Evolutionary conservation across 2,329 filamentous ascomycete genomes (phyloP).

Genomic region (Aspergillus sp.): DNA sequence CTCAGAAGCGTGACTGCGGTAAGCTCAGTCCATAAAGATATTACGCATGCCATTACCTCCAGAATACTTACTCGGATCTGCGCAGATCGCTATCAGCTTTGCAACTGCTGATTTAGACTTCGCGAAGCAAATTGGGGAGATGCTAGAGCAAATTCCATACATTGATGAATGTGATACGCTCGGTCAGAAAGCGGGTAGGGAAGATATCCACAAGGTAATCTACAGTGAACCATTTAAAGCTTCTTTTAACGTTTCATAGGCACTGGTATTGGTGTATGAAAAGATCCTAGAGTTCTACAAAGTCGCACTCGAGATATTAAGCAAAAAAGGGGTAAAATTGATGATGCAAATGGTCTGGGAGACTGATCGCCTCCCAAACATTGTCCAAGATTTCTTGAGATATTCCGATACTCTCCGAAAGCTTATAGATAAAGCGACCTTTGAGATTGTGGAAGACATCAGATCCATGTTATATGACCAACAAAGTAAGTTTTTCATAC

Average conservation of each 20-base stretch:
- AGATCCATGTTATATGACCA: slow-evolving; percentile 19
- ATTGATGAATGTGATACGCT: slow-evolving; percentile 25
- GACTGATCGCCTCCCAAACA: slow-evolving; percentile 16
- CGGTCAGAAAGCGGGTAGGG: slow-evolving; percentile 15
- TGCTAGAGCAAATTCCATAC: slow-evolving; percentile 24
- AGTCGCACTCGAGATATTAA: slow-evolving; percentile 17
- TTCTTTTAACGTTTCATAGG: slow-evolving; percentile 8
- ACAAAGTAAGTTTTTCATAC: slow-evolving; percentile 15
- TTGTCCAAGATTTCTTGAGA: slow-evolving; percentile 19
- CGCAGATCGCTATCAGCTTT: slow-evolving; percentile 21
- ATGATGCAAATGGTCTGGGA: slow-evolving; percentile 17
- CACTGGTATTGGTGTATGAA: slow-evolving; percentile 18
- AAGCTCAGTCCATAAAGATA: slow-evolving; percentile 7
- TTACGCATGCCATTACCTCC: not conserved
- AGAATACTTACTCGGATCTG: slow-evolving; percentile 1
- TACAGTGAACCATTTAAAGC: slow-evolving; percentile 1
- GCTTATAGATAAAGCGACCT: slow-evolving; percentile 18
- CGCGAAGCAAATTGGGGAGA: slow-evolving; percentile 18
- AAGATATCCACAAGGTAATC: slow-evolving; percentile 15
- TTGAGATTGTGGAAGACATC: slow-evolving; percentile 18
- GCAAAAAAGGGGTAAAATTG: slow-evolving; percentile 14
- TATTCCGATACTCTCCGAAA: slow-evolving; percentile 18
- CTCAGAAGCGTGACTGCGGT: slow-evolving; percentile 20
- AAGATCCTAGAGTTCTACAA: slow-evolving; percentile 23
- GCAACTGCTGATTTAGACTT: slow-evolving; percentile 10